These are phyloP conservation scores for Coniophora puteana DNA, from an alignment of 1,284 basidiomycete genomes.

Conservation along the genomic window DNA sequence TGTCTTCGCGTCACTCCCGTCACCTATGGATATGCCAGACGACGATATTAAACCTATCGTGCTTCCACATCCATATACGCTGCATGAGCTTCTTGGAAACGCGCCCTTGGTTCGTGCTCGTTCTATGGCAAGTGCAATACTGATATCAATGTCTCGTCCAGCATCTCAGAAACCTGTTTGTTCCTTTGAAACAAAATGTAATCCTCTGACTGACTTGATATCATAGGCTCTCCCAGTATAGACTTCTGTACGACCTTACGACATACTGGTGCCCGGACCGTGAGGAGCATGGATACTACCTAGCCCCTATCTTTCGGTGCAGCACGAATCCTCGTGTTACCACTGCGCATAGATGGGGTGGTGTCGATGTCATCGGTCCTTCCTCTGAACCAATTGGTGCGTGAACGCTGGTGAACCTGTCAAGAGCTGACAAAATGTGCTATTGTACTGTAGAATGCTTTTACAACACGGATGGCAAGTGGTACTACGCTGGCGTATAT, in stretches of 20 bases:
- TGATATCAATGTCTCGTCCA: slow-evolving; percentile 21
- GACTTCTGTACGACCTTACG: slow-evolving; percentile 59
- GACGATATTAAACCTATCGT: slow-evolving; percentile 63
- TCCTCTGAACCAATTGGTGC: slow-evolving; percentile 61
- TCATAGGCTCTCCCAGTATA: slow-evolving; percentile 57
- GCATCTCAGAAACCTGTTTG: slow-evolving; percentile 52
- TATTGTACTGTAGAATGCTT: slow-evolving; percentile 59
- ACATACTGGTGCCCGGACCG: slow-evolving; percentile 74
- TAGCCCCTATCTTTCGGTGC: slow-evolving; percentile 69
- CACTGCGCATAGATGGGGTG: slow-evolving; percentile 68
- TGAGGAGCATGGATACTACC: slow-evolving; percentile 75
- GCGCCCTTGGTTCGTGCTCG: slow-evolving; percentile 47
- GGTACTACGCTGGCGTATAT: slow-evolving; percentile 81
- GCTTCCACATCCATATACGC: slow-evolving; percentile 55
- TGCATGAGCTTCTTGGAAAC: slow-evolving; percentile 68
- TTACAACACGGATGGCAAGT: slow-evolving; percentile 70
- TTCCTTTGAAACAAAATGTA: background rate
- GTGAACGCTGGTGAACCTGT: slow-evolving; percentile 5
- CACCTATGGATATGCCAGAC: slow-evolving; percentile 58
- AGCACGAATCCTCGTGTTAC: slow-evolving; percentile 68
- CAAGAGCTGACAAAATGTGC: slow-evolving; percentile 11
- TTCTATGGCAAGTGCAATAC: slow-evolving; percentile 7
- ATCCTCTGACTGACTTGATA: slow-evolving; percentile 2
- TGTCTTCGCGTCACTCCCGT: slow-evolving; percentile 52
- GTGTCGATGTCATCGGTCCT: slow-evolving; percentile 52